Base-by-base conservation (phyloP, 495 filamentous ascomycete genomes). In the Aspergillus sparsus region DNA sequence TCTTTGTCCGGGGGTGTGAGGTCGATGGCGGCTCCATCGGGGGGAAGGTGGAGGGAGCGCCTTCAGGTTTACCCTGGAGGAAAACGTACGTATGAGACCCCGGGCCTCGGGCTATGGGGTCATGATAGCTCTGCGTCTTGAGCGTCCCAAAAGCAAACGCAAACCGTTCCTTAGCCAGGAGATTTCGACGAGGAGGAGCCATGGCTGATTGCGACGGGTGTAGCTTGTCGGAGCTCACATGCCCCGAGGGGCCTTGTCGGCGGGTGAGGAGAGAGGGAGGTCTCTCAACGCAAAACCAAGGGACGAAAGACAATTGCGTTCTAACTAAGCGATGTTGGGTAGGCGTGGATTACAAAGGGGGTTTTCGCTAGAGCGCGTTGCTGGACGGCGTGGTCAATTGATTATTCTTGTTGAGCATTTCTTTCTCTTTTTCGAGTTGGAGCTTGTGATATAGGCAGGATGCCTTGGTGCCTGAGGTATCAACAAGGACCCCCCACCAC, bases 131-230 rank as follows among this genome's bases (percentile, higher is more conserved):
- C 68, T 88, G 85, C 11, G 81, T 83, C 64, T 84, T 87, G 5
- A 84, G 74, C 7, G 73, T 70, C 2, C 76, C 74, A 61, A 90
- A 88, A 32, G 83, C 73, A 31, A 70, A 69, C 7, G 82, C 71
- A 62, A 90, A 89, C 33, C 77, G 81, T 27, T 89, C 87, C 70
- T 87, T 88, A 7, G 83, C 63, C 18, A 89, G 74, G 55, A 81
- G 79, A 47, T 83, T 76, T 18, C 84, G 80, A 16, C 77, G 76
- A 10, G 77, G 67, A 60, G 83, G 83, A 6, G 84, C 82, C 85
- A 86, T 87, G 13, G 33, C 46, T 61, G 55, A 50, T 45, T 52
- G 44, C 52, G 63, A 41, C 50, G 62, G 41, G 35, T 55, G 62
- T 54, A 64, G 58, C 65, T 57, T 59, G 52, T 27, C 46, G 60